Evolutionary conservation across 345 rosid genomes (phyloP), one percentile per base, ranked within the genome.

Genomic region (Combretum micranthum): DNA sequence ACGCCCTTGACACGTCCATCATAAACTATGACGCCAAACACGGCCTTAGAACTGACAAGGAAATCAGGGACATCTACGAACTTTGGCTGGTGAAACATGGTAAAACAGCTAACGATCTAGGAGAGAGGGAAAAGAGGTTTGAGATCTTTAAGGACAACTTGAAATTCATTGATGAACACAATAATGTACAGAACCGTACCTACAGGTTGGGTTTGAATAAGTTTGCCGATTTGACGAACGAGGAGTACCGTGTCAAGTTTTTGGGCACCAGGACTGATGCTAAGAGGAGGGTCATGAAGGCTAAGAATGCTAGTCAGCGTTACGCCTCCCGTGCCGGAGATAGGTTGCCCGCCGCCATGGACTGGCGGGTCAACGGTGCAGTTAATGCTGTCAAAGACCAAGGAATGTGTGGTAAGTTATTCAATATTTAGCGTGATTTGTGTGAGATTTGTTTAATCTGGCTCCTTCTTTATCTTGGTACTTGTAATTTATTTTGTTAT

Each of bases 301-400:
- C 84, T 22, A 66, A 62, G 39, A 70, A 67, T 39, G 56, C 74
- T 14, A 72, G 77, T 60, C 54, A 18, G 16, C 76, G 84, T 20
- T 80, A 77, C 61, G 62, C 66, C 53, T 62, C 49, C 20, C 64
- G 68, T 5, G 67, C 73, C 53, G 81, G 69, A 2, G 85, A 79
- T 15, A 44, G 48, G 47, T 63, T 86, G 52, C 96, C 94, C 64
- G 87, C 77, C 17, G 65, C 77, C 8, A 74, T 92, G 37, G 98
- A 92, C 64, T 92, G 97, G 98, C 84, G 97, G 68, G 32, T 60
- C 61, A 55, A 37, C 18, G 98, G 97, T 16, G 95, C 95, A 13
- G 98, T 92, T 25, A 75, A 42, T 57, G 72, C 70, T 4, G 71
- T 92, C 71, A 92, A 92, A 75, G 89, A 92, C 50, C 96, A 92